A percentile compares a stretch with the other conserved stretches of the same genome.
These are phyloP conservation scores for Exophiala mesophila DNA, from an alignment of 2,329 filamentous ascomycete species.

Conservation along the genomic window DNA sequence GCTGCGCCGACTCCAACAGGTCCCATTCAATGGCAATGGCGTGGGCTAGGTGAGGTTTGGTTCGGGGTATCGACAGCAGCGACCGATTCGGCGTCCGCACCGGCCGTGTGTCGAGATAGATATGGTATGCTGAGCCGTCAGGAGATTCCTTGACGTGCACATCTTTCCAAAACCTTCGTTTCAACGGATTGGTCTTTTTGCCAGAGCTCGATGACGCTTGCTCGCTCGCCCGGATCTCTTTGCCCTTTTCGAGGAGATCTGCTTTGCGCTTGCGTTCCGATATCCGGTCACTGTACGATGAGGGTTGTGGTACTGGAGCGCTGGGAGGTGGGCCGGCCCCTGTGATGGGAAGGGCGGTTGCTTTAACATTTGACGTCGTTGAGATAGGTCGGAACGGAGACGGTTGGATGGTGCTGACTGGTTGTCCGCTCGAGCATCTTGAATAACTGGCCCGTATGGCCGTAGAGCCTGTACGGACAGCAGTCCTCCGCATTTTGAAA, in stretches of 20 bases:
- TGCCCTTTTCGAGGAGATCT: conserved; percentile 44
- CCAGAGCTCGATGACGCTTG: conserved; percentile 12
- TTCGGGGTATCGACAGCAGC: conserved; percentile 65
- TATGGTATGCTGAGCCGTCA: conserved; percentile 48
- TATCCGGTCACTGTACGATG: conserved; percentile 45
- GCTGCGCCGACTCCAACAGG: conserved; percentile 70
- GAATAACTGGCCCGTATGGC: not conserved
- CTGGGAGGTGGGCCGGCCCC: conserved; percentile 57
- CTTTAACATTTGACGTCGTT: conserved; percentile 8
- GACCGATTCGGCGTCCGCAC: conserved; percentile 72
- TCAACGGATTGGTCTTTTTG: conserved; percentile 41
- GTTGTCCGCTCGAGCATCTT: conserved; percentile 8
- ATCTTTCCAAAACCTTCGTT: conserved; percentile 84
- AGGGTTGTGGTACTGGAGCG: conserved; percentile 47
- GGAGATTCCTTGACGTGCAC: conserved; percentile 62
- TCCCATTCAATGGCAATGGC: conserved; percentile 95
- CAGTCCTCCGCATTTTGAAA: not conserved
- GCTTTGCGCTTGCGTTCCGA: conserved; percentile 48
- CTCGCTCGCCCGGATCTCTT: conserved; percentile 39
- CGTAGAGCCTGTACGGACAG: not conserved
- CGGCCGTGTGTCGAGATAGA: conserved; percentile 73
- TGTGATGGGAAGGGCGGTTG: conserved; percentile 51
- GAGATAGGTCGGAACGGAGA: conserved; percentile 8
- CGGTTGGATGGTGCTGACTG: not conserved
- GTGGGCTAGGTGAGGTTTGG: conserved; percentile 75